A percentile compares a stretch with the other conserved stretches of the same genome.
These are phyloP conservation scores for Aureobasidium sp. DNA, from an alignment of 2,329 filamentous ascomycete genomes.

Conservation along the genomic window DNA sequence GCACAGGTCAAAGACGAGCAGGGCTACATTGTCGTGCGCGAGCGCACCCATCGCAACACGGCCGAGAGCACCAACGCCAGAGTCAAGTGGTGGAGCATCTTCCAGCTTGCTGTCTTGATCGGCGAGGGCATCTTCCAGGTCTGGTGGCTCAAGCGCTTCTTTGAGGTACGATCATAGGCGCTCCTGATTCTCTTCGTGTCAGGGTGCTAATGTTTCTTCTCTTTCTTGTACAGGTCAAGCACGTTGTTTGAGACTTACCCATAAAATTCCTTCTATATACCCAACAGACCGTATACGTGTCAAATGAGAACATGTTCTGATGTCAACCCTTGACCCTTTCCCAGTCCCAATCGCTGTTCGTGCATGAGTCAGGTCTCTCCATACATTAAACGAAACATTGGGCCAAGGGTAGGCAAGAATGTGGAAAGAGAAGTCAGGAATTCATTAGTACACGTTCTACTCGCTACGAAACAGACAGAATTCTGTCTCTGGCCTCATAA, in stretches of 20 bases:
- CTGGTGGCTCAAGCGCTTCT: conserved; percentile 98
- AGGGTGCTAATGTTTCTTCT: conserved; percentile 12
- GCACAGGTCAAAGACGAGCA: conserved; percentile 96
- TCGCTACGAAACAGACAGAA: too few relatives aligned
- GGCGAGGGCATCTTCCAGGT: conserved; percentile 96
- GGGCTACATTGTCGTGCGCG: conserved; percentile 89
- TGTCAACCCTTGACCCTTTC: too few relatives aligned
- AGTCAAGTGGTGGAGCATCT: conserved; percentile 99
- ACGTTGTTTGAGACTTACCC: conserved; percentile 27
- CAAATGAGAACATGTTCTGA: conserved; percentile 16
- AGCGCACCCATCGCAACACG: conserved; percentile 95
- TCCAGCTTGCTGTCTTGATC: conserved; percentile 81
- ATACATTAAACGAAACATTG: too few relatives aligned
- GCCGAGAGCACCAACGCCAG: conserved; percentile 95
- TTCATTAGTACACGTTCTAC: too few relatives aligned
- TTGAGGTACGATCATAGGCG: conserved; percentile 56
- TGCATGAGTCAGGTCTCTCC: too few relatives aligned
- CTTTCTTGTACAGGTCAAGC: conserved; percentile 33
- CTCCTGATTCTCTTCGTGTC: conserved; percentile 1
- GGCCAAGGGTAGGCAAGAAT: too few relatives aligned
- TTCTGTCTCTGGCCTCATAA: too few relatives aligned
- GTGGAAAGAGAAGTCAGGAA: too few relatives aligned
- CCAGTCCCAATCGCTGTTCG: too few relatives aligned
- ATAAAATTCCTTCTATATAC: not conserved
- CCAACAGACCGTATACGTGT: conserved; percentile 10